Base-by-base conservation (phyloP, 345 rosid species). In the Raphanus sativus region DNA sequence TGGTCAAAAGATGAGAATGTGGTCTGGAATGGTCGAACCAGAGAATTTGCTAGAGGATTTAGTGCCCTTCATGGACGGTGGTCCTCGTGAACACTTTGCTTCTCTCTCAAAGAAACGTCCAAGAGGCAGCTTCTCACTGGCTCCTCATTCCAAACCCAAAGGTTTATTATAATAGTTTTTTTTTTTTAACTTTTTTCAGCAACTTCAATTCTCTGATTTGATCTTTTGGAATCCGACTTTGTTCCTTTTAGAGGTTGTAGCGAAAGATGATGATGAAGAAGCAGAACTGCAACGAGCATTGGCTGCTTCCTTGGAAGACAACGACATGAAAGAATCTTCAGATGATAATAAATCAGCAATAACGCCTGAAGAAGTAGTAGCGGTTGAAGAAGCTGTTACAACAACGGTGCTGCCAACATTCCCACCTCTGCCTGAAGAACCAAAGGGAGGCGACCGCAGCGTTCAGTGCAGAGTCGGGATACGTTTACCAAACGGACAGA, bases 21-120 rank as follows among this genome's bases (percentile, higher is more conserved):
- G 99, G 99, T 69, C 63, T 77, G 98, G 99, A 74, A 90, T 96
- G 98, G 87, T 96, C 60, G 90, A 89, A 71, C 97, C 99, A 8
- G 99, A 89, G 83, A 88, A 77, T 80, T 79, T 96, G 81, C 90
- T 96, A 1, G 99, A 96, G 90, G 97, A 93, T 87, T 83, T 96
- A 62, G 89, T 91, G 24, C 88, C 86, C 12, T 96, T 87, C 85
- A 83, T 96, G 97, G 99, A 96, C 76, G 93, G 96, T 73, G 97
- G 97, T 73, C 99, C 98, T 5, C 86, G 89, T 65, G 89, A 91
- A 74, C 89, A 91, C 83, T 95, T 89, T 74, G 83, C 81, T 34
- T 84, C 84, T 64, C 80, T 91, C 42, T 86, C 98, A 56, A 91
- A 90, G 77, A 96, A 96, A 85, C 98, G 98, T 17, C 97, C 87